Evolutionary conservation across 495 filamentous ascomycete species (phyloP).

Genomic region (Margaritispora aquatica): DNA sequence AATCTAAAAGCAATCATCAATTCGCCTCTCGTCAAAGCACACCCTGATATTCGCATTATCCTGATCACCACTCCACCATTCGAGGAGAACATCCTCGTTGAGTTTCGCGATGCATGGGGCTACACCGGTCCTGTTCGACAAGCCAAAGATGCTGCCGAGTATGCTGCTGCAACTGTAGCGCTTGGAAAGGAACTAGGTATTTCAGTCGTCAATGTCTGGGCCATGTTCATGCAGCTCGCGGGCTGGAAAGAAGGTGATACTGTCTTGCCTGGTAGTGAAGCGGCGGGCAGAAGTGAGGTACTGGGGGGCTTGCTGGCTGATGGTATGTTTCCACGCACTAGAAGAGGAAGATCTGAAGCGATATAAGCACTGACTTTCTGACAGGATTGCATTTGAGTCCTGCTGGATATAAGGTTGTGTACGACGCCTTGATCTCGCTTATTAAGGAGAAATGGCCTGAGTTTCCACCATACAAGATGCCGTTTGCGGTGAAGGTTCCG

Average conservation of each 20-base stretch:
- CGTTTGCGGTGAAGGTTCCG: constrained; percentile 15
- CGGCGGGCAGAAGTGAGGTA: constrained; percentile 45
- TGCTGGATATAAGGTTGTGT: constrained; percentile 52
- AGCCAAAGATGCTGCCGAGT: constrained; percentile 45
- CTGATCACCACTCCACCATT: constrained; percentile 60
- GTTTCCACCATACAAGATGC: constrained; percentile 44
- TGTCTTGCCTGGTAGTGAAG: constrained; percentile 43
- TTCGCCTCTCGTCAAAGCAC: constrained; percentile 38
- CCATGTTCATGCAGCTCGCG: constrained; percentile 46
- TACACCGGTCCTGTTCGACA: constrained; percentile 38
- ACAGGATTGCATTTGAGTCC: constrained; percentile 58
- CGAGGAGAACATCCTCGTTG: constrained; percentile 50
- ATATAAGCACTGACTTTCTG: background rate
- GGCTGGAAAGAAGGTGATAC: constrained; percentile 49
- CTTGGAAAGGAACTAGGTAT: constrained; percentile 45
- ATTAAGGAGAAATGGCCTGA: constrained; percentile 54
- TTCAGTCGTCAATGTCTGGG: constrained; percentile 57
- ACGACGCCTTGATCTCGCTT: constrained; percentile 45
- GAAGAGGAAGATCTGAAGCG: background rate
- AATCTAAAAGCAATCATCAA: constrained; percentile 52
- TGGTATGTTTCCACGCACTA: constrained; percentile 36
- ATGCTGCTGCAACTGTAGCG: constrained; percentile 51
- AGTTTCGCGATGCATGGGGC: constrained; percentile 18
- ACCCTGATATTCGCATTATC: constrained; percentile 37
- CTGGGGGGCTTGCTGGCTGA: constrained; percentile 32